Percentiles rank a stretch among this genome's conserved stretches.
phyloP scores from a whole-genome alignment of 2,329 filamentous ascomycete species.

The Diaporthe aspalathi region DNA sequence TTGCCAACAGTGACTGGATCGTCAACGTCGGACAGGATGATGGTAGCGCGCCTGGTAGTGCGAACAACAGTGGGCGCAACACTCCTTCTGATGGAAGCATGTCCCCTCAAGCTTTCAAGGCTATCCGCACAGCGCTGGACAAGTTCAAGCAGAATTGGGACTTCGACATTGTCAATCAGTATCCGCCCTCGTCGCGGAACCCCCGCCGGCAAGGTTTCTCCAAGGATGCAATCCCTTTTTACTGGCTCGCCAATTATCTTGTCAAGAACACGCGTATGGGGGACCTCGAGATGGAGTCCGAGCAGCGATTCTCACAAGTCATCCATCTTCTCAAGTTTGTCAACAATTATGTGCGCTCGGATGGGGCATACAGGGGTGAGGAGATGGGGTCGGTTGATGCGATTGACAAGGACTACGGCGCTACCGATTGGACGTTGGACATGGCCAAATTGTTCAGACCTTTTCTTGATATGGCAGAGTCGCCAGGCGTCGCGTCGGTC shows the following conservation, averaged over 20 bases:
- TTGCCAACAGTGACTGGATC: constrained; percentile 70
- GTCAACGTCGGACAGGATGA: constrained; percentile 54
- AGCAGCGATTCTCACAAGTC: constrained; percentile 69
- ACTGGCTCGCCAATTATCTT: constrained; percentile 76
- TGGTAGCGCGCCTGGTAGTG: constrained; percentile 55
- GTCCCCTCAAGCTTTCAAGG: constrained; percentile 59
- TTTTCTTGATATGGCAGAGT: constrained; percentile 49
- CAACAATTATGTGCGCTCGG: constrained; percentile 69
- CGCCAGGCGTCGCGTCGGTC: not conserved
- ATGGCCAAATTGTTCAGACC: constrained; percentile 79
- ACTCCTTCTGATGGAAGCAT: constrained; percentile 59
- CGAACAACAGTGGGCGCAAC: constrained; percentile 57
- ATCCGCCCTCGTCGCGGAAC: constrained; percentile 63
- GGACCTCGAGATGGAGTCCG: constrained; percentile 67
- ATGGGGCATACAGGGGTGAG: constrained; percentile 73
- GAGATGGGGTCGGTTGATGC: constrained; percentile 76
- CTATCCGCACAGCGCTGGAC: constrained; percentile 68
- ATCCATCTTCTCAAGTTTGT: constrained; percentile 71
- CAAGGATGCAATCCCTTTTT: constrained; percentile 78
- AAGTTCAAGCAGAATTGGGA: constrained; percentile 82
- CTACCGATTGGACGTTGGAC: constrained; percentile 73
- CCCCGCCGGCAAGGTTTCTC: constrained; percentile 75
- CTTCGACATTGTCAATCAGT: constrained; percentile 75
- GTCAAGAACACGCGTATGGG: constrained; percentile 66
- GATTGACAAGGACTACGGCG: constrained; percentile 75